phyloP scores from a whole-genome alignment of 108 stramenopile genomes.

The Craspedostauros australis region DNA sequence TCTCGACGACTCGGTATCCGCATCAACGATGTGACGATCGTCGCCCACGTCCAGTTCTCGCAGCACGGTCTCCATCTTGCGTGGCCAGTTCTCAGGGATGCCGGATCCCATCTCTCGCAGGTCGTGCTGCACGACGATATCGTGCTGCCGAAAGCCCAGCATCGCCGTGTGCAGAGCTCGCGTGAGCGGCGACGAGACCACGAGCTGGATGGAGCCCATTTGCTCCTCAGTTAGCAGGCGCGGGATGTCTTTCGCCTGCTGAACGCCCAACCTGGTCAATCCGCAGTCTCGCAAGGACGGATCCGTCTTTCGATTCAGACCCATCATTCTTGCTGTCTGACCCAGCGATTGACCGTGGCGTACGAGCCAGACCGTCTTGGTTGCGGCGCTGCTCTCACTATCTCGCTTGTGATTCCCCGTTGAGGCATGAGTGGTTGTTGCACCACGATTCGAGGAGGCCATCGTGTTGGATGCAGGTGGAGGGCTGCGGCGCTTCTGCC shows the following conservation, averaged over 20 bases:
- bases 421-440: too few relatives aligned
- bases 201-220: slow-evolving; percentile 10
- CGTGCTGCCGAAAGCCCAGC: slow-evolving; percentile 5
- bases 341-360: slow-evolving; percentile 36
- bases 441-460: too few relatives aligned
- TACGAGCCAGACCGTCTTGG: slow-evolving; percentile 21
- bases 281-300: slow-evolving; percentile 24
- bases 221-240: background rate
- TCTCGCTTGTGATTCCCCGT: too few relatives aligned
- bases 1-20: too few relatives aligned
- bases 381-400: background rate
- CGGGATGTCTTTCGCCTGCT: slow-evolving; percentile 1
- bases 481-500: too few relatives aligned
- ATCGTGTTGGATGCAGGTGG: too few relatives aligned
- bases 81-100: slow-evolving; percentile 13
- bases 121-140: slow-evolving; percentile 18
- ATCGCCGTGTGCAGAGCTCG: slow-evolving; percentile 22
- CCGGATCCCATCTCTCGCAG: slow-evolving; percentile 2
- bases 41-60: background rate
- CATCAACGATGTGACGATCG: too few relatives aligned
- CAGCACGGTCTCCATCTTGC: slow-evolving; percentile 11
- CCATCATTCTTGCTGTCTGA: slow-evolving; percentile 17
- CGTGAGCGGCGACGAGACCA: slow-evolving; percentile 22
- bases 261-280: slow-evolving; percentile 4
- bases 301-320: slow-evolving; percentile 22